Evolutionary conservation across 78 protist genomes (phyloP).

Genomic region (Dictyostelium brefeldianum): DNA sequence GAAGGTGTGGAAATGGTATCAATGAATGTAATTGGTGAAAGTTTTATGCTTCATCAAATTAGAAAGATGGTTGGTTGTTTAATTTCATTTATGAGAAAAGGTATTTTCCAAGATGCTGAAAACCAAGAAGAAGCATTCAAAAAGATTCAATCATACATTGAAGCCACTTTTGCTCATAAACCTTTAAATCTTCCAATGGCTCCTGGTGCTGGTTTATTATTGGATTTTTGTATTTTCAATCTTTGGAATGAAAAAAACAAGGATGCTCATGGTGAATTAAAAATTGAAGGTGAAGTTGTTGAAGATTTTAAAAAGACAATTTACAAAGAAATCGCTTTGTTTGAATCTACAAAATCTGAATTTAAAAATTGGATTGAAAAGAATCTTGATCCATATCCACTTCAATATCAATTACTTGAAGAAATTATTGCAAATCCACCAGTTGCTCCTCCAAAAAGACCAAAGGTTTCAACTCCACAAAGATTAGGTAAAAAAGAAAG

Average conservation of each 20-base stretch:
- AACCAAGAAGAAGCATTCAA: slow-evolving; percentile 6
- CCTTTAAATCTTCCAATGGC: slow-evolving; percentile 68
- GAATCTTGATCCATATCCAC: slow-evolving; percentile 56
- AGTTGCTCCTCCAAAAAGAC: slow-evolving; percentile 42
- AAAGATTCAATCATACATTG: not conserved
- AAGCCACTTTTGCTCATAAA: slow-evolving; percentile 32
- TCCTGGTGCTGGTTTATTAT: slow-evolving; percentile 70
- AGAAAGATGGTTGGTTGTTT: slow-evolving; percentile 85
- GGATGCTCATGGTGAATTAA: slow-evolving; percentile 41
- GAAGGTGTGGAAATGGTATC: slow-evolving; percentile 79
- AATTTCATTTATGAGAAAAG: slow-evolving; percentile 49
- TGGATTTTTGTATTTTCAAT: slow-evolving; percentile 59
- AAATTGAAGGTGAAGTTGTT: slow-evolving; percentile 12
- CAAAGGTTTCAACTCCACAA: not conserved
- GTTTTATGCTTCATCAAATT: slow-evolving; percentile 88
- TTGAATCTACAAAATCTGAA: slow-evolving; percentile 14
- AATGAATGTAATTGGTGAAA: slow-evolving; percentile 67
- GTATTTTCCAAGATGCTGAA: slow-evolving; percentile 31
- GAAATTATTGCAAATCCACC: slow-evolving; percentile 44
- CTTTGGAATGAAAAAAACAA: slow-evolving; percentile 32
- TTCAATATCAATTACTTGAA: slow-evolving; percentile 6
- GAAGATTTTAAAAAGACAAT: slow-evolving; percentile 45
- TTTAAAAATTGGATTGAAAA: slow-evolving; percentile 27
- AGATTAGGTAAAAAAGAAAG: not conserved
- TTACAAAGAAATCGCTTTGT: slow-evolving; percentile 43